These are phyloP conservation scores for Diaporthe citriasiana DNA, from an alignment of 2,329 filamentous ascomycete species.

Conservation along the genomic window DNA sequence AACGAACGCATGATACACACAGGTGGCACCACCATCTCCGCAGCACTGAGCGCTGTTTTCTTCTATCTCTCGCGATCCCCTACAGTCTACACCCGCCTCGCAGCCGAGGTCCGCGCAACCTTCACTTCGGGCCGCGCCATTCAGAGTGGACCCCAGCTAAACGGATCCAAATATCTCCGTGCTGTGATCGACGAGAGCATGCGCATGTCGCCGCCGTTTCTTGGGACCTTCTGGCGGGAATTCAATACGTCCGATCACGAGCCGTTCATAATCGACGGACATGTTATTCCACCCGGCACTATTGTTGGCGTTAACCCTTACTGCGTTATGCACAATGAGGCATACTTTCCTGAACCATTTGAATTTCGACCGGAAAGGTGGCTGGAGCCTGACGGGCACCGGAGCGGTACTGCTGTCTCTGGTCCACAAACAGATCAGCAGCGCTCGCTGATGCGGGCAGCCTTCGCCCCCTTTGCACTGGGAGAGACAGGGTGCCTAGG, in stretches of 20 bases:
- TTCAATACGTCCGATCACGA: not conserved
- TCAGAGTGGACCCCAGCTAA: slow-evolving; percentile 18
- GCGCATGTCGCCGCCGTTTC: slow-evolving; percentile 27
- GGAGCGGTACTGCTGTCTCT: not conserved
- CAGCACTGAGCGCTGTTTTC: slow-evolving; percentile 31
- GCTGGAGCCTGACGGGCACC: not conserved
- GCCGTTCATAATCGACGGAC: not conserved
- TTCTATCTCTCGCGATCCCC: slow-evolving; percentile 40
- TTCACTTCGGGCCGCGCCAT: slow-evolving; percentile 31
- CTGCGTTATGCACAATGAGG: slow-evolving; percentile 13
- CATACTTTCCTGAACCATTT: slow-evolving; percentile 6
- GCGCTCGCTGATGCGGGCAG: slow-evolving; percentile 39
- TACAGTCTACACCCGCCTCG: slow-evolving; percentile 29
- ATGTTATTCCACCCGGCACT: not conserved
- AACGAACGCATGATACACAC: not conserved
- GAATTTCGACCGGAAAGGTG: slow-evolving; percentile 2
- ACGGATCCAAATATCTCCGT: slow-evolving; percentile 25
- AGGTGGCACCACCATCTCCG: slow-evolving; percentile 30
- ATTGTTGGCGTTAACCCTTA: slow-evolving; percentile 1
- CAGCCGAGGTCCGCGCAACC: slow-evolving; percentile 27
- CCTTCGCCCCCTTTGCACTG: slow-evolving; percentile 52
- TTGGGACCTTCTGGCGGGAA: slow-evolving; percentile 29
- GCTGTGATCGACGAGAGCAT: slow-evolving; percentile 28
- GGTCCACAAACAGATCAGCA: not conserved
- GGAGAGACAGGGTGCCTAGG: slow-evolving; percentile 54